Base-by-base conservation (phyloP, 2,329 filamentous ascomycete genomes). In the Teratosphaeria viscida region DNA sequence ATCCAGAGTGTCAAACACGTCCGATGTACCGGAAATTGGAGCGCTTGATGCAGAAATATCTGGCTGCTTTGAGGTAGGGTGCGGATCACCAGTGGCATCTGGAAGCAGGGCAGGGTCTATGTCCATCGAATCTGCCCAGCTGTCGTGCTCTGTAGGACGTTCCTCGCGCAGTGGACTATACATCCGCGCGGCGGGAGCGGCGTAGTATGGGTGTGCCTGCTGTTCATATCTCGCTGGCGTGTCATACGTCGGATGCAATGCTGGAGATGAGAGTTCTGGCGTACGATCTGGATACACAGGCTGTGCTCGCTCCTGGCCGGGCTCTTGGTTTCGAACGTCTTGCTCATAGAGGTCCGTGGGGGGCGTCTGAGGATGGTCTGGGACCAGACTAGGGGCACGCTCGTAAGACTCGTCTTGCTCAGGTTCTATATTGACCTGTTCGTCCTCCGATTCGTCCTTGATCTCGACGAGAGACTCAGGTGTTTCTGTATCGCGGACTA, bases 161-260 rank as follows among this genome's bases (percentile, higher is more conserved):
- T 58, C 57, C 23, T 59, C 43, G 23, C 10, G 32, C n/a, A 26
- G 12, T 8, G 59, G 59, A 49, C 32, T 58, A 16, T 57, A 59
- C 43, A 56, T 53, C 16, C 8, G 26, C 14, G 59, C 43, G 7
- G 47, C 27, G 8, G 56, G 39, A 29, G 56, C 56, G 16, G 37
- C 19, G 37, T 35, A 61, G 57, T 61, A 61, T 8, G 59, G 59
- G 12, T 49, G 59, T 16, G 56, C 27, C 12, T 59, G 29, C 27
- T 53, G 57, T 16, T 60, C 56, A 47, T 57, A 55, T 34, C 54
- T 43, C 16, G 59, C 59, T 19, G 59, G 59, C 7, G 59, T 61
- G 39, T 35, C 37, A 34, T 61, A 60, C n/a, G 14, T 27, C 12
- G 37, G 55, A 23, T 16, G 19, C 11, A 7, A 5, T 10, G 14